Conservation (phyloP, 2,329 filamentous ascomycete species). For the Claviceps africana region DNA sequence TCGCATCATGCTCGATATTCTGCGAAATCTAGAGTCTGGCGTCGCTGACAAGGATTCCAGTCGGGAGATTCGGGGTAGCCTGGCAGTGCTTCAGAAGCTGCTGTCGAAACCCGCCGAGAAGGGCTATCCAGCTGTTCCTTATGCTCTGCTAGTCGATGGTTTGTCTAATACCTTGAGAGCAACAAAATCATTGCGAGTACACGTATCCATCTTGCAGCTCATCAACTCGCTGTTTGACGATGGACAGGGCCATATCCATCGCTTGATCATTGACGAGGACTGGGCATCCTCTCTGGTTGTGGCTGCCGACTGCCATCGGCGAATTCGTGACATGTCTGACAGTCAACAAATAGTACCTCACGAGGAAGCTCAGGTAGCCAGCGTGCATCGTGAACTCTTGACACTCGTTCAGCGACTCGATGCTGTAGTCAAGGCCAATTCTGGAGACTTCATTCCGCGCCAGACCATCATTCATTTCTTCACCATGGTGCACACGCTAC, state of each 20-base stretch:
- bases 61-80: conserved; percentile 46
- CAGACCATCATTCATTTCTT: conserved; percentile 56
- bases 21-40: conserved; percentile 34
- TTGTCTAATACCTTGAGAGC: conserved; percentile 35
- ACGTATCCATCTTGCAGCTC: conserved; percentile 33
- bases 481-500: conserved; percentile 41
- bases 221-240: conserved; percentile 43
- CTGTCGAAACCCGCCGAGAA: conserved; percentile 45
- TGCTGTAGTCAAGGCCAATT: conserved; percentile 27
- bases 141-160: conserved; percentile 44
- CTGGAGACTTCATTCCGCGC: conserved; percentile 44
- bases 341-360: conserved; percentile 9
- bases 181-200: conserved; percentile 30
- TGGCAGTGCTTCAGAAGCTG: conserved; percentile 49
- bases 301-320: conserved; percentile 38
- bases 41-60: conserved; percentile 36
- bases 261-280: conserved; percentile 48
- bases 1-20: conserved; percentile 47
- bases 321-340: conserved; percentile 14
- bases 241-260: conserved; percentile 36
- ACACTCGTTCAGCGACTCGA: conserved; percentile 36
- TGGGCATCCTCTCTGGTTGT: conserved; percentile 49
- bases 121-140: conserved; percentile 45
- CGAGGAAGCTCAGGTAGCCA: conserved; percentile 21
- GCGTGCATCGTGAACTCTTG: conserved; percentile 29